Evolutionary conservation across 495 filamentous ascomycete species (phyloP).

Genomic region (Thozetella sp.): DNA sequence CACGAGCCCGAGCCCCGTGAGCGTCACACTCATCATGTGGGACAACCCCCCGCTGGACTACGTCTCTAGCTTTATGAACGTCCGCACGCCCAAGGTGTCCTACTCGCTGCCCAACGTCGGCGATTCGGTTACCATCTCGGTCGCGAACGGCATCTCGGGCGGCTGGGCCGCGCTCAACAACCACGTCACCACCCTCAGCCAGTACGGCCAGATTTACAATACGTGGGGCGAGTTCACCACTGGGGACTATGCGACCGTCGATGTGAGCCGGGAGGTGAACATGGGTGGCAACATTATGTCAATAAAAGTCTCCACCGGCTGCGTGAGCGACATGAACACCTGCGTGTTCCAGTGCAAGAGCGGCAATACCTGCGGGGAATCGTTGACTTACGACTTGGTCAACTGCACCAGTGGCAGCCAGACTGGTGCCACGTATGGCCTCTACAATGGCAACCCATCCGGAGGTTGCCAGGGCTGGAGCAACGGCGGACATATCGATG

Average conservation of each 20-base stretch:
- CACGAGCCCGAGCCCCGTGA: not conserved
- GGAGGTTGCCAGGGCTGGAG: slow-evolving; percentile 5
- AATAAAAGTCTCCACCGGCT: not conserved
- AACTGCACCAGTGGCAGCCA: not conserved
- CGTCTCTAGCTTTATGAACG: not conserved
- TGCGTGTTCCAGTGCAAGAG: not conserved
- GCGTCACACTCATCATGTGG: not conserved
- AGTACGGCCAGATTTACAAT: slow-evolving; percentile 23
- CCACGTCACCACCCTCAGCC: slow-evolving; percentile 4
- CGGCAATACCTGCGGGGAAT: not conserved
- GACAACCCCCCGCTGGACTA: not conserved
- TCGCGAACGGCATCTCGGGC: slow-evolving; percentile 14
- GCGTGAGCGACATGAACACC: not conserved
- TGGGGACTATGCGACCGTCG: slow-evolving; percentile 15
- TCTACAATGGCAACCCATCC: not conserved
- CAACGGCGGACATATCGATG: not conserved
- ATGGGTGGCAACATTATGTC: slow-evolving; percentile 28
- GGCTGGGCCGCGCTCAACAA: slow-evolving; percentile 8
- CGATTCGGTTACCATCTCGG: slow-evolving; percentile 1
- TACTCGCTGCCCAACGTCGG: slow-evolving; percentile 1
- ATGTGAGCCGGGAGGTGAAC: slow-evolving; percentile 29
- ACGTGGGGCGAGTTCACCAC: slow-evolving; percentile 32
- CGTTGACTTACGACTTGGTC: not conserved
- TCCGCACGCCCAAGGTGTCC: not conserved
- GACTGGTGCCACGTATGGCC: not conserved